phyloP scores from a whole-genome alignment of 1,139 yeast species.

The Taphrina populina region DNA sequence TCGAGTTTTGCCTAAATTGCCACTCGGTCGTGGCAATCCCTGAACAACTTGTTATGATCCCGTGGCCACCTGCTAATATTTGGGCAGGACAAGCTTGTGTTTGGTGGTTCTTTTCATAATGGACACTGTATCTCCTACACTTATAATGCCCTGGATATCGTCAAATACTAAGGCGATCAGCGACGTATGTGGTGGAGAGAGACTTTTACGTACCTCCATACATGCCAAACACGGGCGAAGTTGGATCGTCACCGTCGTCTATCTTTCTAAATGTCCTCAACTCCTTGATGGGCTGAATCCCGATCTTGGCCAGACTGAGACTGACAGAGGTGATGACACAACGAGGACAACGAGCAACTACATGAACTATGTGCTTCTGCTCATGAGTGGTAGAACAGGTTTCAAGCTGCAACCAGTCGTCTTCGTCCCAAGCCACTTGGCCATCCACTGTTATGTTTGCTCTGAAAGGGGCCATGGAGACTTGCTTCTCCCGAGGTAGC shows the following conservation, averaged over 20 bases:
- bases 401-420: background rate
- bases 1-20: no score
- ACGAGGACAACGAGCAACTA: slow-evolving; percentile 12
- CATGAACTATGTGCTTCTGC: background rate
- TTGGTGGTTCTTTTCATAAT: slow-evolving; percentile 1
- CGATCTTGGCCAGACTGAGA: background rate
- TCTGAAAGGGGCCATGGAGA: background rate
- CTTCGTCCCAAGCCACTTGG: slow-evolving; percentile 9
- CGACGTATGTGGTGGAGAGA: background rate
- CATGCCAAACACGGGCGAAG: slow-evolving; percentile 19
- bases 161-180: slow-evolving; percentile 4
- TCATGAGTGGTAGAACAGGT: background rate
- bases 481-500: background rate
- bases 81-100: slow-evolving; percentile 4
- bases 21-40: no score
- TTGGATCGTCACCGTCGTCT: slow-evolving; percentile 4
- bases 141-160: background rate
- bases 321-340: slow-evolving; percentile 2
- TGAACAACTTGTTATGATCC: no score
- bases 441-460: slow-evolving; percentile 10
- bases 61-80: no score
- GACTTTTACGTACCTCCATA: slow-evolving; percentile 2
- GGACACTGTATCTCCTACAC: background rate
- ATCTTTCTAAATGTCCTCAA: slow-evolving; percentile 2
- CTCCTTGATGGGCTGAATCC: slow-evolving; percentile 5